These are phyloP conservation scores for Boletellus emodensis DNA, from an alignment of 768 basidiomycete genomes.

Conservation along the genomic window DNA sequence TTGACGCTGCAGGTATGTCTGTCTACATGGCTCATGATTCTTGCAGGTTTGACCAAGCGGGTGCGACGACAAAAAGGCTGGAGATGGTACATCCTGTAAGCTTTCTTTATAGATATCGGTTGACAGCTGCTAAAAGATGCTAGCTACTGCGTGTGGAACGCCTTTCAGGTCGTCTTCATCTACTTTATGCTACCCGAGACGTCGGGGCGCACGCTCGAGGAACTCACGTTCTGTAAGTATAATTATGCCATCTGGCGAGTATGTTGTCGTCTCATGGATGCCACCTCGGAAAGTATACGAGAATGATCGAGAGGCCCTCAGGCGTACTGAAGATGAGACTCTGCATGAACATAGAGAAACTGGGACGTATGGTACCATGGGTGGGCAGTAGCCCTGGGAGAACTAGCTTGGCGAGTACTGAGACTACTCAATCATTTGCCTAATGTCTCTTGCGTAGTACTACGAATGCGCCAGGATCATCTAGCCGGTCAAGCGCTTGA, in stretches of 20 bases:
- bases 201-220: constrained; percentile 17
- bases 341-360: background rate
- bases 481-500: too few species aligned
- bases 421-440: too few species aligned
- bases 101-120: too few species aligned
- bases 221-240: constrained; percentile 15
- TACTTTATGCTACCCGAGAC: constrained; percentile 21
- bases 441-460: too few species aligned
- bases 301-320: background rate
- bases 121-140: too few species aligned
- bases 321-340: background rate
- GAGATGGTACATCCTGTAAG: constrained; percentile 16
- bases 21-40: background rate
- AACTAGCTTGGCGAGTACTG: too few species aligned
- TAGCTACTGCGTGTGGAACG: constrained; percentile 18
- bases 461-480: too few species aligned
- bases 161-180: constrained; percentile 12
- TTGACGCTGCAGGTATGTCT: background rate
- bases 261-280: background rate
- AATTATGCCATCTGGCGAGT: too few species aligned
- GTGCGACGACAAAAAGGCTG: constrained; percentile 6
- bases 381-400: too few species aligned
- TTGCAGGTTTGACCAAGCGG: too few species aligned
- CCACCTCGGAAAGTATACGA: constrained; percentile 1
- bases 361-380: too few species aligned